Conservation (phyloP, 2,329 filamentous ascomycete genomes). For the Hypocrella siamensis region DNA sequence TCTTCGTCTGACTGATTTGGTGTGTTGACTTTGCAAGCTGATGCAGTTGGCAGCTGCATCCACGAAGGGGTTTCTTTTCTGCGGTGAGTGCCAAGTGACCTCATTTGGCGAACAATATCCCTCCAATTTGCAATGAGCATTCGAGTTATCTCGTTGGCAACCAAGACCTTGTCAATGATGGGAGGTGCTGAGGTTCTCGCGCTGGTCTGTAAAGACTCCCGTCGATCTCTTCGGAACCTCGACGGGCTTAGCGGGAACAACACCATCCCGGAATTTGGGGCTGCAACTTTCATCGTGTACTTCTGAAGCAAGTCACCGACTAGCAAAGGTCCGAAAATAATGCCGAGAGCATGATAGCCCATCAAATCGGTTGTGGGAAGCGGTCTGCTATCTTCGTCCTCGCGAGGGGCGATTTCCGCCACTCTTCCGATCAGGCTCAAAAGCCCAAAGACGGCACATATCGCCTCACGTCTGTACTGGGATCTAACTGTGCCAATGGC, state of each 20-base stretch:
- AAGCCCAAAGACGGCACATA: constrained; percentile 52
- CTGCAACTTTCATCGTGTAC: constrained; percentile 30
- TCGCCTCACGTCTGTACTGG: constrained; percentile 43
- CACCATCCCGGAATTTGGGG: constrained; percentile 23
- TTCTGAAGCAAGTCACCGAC: constrained; percentile 39
- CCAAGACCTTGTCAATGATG: constrained; percentile 37
- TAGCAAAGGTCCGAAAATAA: constrained; percentile 49
- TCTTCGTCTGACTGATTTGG: too few relatives aligned
- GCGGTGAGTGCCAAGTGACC: constrained; percentile 22
- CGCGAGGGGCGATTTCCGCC: constrained; percentile 35
- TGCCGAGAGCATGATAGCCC: constrained; percentile 47
- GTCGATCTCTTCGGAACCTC: constrained; percentile 16
- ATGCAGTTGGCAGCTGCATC: too few relatives aligned
- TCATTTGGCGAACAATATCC: constrained; percentile 46
- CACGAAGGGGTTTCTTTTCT: too few relatives aligned
- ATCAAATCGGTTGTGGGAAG: constrained; percentile 43
- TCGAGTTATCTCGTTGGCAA: constrained; percentile 44
- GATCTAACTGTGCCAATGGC: constrained; percentile 45
- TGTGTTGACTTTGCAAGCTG: too few relatives aligned
- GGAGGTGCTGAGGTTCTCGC: constrained; percentile 8
- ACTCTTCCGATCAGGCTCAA: constrained; percentile 43
- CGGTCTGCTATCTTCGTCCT: constrained; percentile 34
- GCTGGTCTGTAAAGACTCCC: constrained; percentile 7
- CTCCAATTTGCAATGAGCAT: constrained; percentile 54
- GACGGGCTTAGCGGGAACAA: constrained; percentile 27